Base-by-base conservation (phyloP, 2,329 filamentous ascomycete species). In the Penicillium hesseltinei region DNA sequence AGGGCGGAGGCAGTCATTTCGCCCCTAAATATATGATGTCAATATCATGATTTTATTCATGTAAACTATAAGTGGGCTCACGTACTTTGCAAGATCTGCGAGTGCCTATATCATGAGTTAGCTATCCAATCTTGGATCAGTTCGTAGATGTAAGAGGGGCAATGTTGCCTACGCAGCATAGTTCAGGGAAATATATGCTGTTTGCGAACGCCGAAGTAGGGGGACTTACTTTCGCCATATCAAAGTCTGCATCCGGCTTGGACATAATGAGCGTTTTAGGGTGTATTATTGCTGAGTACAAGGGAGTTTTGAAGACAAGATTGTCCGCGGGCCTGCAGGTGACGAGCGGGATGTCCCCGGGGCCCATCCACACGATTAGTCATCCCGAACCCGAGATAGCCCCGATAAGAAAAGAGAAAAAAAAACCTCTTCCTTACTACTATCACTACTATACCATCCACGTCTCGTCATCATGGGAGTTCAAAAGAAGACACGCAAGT, bases 401-500 rank as follows among this genome's bases (percentile, higher is more conserved):
- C 36, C 39, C 39, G 50, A 52, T 52, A 52, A 52, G 50, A 51
- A 27, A 54, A 42, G 29, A 46, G 44, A 29, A 49, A 54, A 54
- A 54, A 48, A 38, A 46, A 29, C 44, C 38, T 39, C 44, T 40
- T 54, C 50, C 47, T 43, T 29, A 46, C 19, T 35, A 38, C 6
- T 39, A 54, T 54, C 44, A 42, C 31, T 33, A 33, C 31, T 33
- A 15, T 33, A 33, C n/a, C 40, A 49, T 21, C 29, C 19, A n/a
- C 17, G 10, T 44, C 17, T 45, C 44, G 52, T 57, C 62, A 65
- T 31, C n/a, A 97, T 97, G 93, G 92, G 92, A 77, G 85, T 92
- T 66, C 85, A 88, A 62, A 96, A 96, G 81, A 91, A 88, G 75
- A 96, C 91, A 52, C 87, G 92, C 80, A 97, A 97, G 80, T 97